Base-by-base conservation (phyloP, 2,329 filamentous ascomycete species). In the Penicillium fuscoglaucum region DNA sequence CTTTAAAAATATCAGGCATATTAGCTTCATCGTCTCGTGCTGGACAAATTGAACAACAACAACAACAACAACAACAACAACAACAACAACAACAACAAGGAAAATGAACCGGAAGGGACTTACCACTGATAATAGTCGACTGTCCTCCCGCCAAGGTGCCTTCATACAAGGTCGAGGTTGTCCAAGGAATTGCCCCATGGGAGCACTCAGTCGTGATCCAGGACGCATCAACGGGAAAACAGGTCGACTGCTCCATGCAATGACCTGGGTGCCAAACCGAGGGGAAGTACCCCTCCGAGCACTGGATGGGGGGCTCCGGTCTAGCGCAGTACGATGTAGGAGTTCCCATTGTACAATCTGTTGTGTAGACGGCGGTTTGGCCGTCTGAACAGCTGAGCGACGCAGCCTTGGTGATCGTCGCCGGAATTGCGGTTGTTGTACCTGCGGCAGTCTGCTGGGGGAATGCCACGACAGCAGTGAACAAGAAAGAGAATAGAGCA, bases 191-290 rank as follows among this genome's bases (percentile, higher is more conserved):
- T 1, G 60, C 65, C 3, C 68, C 68, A 21, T 70, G 62, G 2
- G 61, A 62, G 28, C 68, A 70, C 37, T 64, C 55, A 4, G 64
- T 68, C 2, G 63, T 68, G 13, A 70, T 62, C 65, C 65, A 70
- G 12, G 52, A 52, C 19, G 63, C 66, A 52, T 60, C 56, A 3
- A 65, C 28, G 1, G 67, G 60, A 43, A 64, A 70, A 49, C 68
- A 70, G 13, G 67, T 70, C 10, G 63, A 57, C 31, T 39, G 24
- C 26, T 63, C 59, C 28, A 63, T 51, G 41, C 68, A 70, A 39
- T 68, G 66, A 44, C 64, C 68, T 19, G 68, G 67, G 49, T 68
- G 65, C 63, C 65, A 69, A 17, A 66, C 60, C 13, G 61, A 61
- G 2, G 68, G 67, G 52, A 66, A 70, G 19, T 50, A 68, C 6